phyloP scores from a whole-genome alignment of 75 land plant species.

The Adiantum capillusveneris region DNA sequence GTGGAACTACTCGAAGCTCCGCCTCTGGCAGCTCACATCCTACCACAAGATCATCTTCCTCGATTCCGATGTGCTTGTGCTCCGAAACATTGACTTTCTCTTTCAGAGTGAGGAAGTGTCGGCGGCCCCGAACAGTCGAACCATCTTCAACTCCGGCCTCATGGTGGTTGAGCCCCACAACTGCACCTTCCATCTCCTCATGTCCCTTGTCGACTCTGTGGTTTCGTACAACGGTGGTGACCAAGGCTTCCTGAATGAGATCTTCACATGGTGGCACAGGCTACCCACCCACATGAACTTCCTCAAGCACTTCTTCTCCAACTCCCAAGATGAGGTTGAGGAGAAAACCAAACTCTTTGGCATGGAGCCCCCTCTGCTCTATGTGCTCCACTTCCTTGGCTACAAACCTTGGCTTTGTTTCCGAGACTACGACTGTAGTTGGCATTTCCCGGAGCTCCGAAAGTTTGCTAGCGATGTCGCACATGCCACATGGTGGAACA shows the following conservation, averaged over 20 bases:
- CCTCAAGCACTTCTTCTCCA: conserved; percentile 35
- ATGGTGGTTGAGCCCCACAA: conserved; percentile 78
- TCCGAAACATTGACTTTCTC: conserved; percentile 53
- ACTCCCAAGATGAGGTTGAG: conserved; percentile 8
- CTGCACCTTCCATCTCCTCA: conserved; percentile 47
- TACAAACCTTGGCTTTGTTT: conserved; percentile 75
- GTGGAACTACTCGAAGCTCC: conserved; percentile 84
- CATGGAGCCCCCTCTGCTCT: conserved; percentile 26
- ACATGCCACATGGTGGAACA: conserved; percentile 50
- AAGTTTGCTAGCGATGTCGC: conserved; percentile 49
- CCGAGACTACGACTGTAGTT: conserved; percentile 67
- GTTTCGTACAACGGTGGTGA: conserved; percentile 69
- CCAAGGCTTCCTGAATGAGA: conserved; percentile 58
- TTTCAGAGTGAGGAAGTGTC: conserved; percentile 52
- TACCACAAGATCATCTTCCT: conserved; percentile 68
- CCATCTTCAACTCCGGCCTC: conserved; percentile 73
- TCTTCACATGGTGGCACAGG: conserved; percentile 74
- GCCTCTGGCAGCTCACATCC: conserved; percentile 65
- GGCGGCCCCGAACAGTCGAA: conserved; percentile 39
- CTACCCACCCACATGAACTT: conserved; percentile 37
- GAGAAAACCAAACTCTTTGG: conserved; percentile 15
- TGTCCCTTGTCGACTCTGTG: conserved; percentile 21
- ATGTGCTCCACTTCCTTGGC: conserved; percentile 60
- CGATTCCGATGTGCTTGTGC: conserved; percentile 56
- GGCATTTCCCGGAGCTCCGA: conserved; percentile 31